Evolutionary conservation across 352 stramenopile species (phyloP), one percentile per base, ranked within the genome.

Genomic region (Thalassiosira livingstoniorum): DNA sequence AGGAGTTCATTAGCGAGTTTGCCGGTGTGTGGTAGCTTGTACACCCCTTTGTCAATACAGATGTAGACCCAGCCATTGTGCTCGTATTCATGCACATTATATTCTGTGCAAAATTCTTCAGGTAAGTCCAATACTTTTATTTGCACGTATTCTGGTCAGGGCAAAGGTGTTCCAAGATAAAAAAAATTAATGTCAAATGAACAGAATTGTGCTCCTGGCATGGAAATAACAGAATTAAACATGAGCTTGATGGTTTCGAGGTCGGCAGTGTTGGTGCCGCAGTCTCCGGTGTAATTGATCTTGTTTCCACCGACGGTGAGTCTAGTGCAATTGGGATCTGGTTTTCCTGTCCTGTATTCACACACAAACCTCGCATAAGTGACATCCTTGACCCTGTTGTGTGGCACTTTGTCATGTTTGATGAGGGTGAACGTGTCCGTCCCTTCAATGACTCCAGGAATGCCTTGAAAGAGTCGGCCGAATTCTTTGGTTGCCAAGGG

Each of bases 251-350:
- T 27, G 29, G 2, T 27, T 61, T 61, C n/a, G n/a, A n/a, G n/a
- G 53, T 18, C 39, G 10, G n/a, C n/a, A 71, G 7, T 35, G 35
- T 58, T 39, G 21, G 61, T 80, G 23, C 47, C 31, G 23, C 27
- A 32, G 15, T 71, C 60, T 0, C 70, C 70, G 39, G 73, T 43
- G 63, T 65, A 80, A 25, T 29, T 45, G 58, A 80, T 80, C 21
- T 10, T 29, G 25, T 75, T 67, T 21, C 61, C 62, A 10, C 58
- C 73, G 21, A 80, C 34, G 27, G 73, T 73, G 35, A 80, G 74
- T 25, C 45, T 5, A 23, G 55, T 75, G 45, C 53, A 43, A 29
- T n/a, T n/a, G n/a, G n/a, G n/a, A n/a, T n/a, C n/a, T n/a, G n/a
- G n/a, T n/a, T n/a, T n/a, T n/a, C n/a, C n/a, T n/a, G n/a, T n/a